Percentiles rank a stretch among this genome's conserved stretches.
phyloP scores from a whole-genome alignment of 805 yeast species.

The Yarrowia deformans region DNA sequence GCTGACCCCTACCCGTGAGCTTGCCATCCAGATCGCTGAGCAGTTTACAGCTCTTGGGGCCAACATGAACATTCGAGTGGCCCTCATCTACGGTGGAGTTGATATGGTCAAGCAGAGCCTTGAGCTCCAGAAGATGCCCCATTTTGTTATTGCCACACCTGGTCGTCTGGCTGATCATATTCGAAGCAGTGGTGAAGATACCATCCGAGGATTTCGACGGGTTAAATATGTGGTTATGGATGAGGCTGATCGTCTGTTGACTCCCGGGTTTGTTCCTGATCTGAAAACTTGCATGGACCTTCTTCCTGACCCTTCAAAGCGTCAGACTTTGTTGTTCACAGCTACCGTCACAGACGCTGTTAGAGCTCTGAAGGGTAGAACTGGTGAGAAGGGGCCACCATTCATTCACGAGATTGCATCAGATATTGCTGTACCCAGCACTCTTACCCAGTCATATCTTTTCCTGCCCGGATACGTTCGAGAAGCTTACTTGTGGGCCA shows the following conservation, averaged over 20 bases:
- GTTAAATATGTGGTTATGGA: constrained; percentile 85
- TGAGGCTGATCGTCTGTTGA: constrained; percentile 93
- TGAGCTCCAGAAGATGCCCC: constrained; percentile 82
- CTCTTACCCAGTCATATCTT: constrained; percentile 68
- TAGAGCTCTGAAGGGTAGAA: constrained; percentile 72
- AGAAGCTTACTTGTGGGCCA: constrained; percentile 81
- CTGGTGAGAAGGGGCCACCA: constrained; percentile 64
- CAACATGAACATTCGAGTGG: constrained; percentile 80
- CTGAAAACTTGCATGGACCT: constrained; percentile 72
- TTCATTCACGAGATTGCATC: constrained; percentile 78
- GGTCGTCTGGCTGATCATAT: constrained; percentile 96
- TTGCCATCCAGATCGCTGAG: constrained; percentile 96
- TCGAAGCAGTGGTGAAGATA: constrained; percentile 85
- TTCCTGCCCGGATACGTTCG: constrained; percentile 87
- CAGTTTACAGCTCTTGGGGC: constrained; percentile 95
- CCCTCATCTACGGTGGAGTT: constrained; percentile 92
- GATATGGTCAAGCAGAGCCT: constrained; percentile 90
- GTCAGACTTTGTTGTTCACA: constrained; percentile 91
- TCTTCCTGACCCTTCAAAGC: constrained; percentile 70
- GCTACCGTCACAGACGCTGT: constrained; percentile 97
- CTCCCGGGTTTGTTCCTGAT: constrained; percentile 83
- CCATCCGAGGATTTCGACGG: constrained; percentile 76
- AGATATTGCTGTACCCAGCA: constrained; percentile 79
- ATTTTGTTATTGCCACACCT: constrained; percentile 95
- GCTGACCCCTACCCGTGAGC: constrained; percentile 86